Evolutionary conservation across 345 rosid genomes (phyloP).

Genomic region (Rhizophora mangle): DNA sequence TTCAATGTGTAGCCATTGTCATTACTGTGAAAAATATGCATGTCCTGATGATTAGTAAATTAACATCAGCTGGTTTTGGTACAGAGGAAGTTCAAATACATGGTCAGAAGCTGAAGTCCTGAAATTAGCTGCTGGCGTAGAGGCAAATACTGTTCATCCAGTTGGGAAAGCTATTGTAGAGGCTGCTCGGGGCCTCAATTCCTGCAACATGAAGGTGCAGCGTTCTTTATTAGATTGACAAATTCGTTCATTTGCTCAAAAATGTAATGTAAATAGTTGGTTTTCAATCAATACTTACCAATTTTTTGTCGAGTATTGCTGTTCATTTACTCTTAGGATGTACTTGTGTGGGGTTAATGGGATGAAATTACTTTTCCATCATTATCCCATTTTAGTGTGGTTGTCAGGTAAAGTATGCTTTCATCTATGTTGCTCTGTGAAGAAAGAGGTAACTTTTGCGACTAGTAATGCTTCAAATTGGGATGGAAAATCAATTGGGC

Average conservation of each 20-base stretch:
- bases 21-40: conserved; percentile 1
- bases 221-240: neutral
- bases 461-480: too few relatives aligned
- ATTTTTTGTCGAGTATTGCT: too few relatives aligned
- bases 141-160: conserved; percentile 87
- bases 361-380: too few relatives aligned
- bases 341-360: too few relatives aligned
- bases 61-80: conserved; percentile 20
- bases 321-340: too few relatives aligned
- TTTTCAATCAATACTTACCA: too few relatives aligned
- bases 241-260: neutral
- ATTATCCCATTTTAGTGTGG: too few relatives aligned
- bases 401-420: too few relatives aligned
- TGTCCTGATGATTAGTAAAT: conserved; percentile 5
- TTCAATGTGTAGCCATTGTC: neutral
- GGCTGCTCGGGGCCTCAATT: conserved; percentile 60
- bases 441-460: too few relatives aligned
- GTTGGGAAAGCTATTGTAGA: conserved; percentile 89
- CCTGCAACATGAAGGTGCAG: conserved; percentile 50
- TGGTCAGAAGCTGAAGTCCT: conserved; percentile 75
- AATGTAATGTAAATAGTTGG: neutral
- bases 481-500: too few relatives aligned
- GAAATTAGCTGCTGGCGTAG: conserved; percentile 86
- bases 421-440: too few relatives aligned
- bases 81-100: conserved; percentile 43